These are phyloP conservation scores for Recurvomyces mirabilis DNA, from an alignment of 495 filamentous ascomycete species.

Conservation along the genomic window DNA sequence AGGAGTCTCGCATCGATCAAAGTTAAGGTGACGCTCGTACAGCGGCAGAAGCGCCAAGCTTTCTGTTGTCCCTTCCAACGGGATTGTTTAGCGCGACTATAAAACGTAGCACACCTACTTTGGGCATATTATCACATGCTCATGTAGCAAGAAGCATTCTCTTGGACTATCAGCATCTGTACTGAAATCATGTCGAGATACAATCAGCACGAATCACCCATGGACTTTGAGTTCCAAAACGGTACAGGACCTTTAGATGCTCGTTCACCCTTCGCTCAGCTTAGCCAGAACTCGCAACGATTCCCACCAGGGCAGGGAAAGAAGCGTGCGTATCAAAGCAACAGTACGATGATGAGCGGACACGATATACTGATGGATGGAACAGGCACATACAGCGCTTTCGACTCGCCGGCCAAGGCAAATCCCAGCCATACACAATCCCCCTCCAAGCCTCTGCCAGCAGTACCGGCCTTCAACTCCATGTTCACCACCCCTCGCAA, in stretches of 20 bases:
- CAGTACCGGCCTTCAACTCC: slow-evolving; percentile 45
- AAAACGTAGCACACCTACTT: no score
- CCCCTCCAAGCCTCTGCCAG: slow-evolving; percentile 36
- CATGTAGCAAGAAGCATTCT: neutral
- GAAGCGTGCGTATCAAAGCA: no score
- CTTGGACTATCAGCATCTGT: neutral
- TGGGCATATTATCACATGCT: neutral
- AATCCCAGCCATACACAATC: slow-evolving; percentile 39
- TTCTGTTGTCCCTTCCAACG: neutral
- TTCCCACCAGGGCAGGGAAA: slow-evolving; percentile 14
- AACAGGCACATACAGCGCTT: slow-evolving; percentile 44
- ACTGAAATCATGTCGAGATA: slow-evolving; percentile 15
- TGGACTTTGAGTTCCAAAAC: slow-evolving; percentile 59
- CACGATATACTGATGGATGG: neutral
- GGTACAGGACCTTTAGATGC: slow-evolving; percentile 42
- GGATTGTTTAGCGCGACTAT: neutral
- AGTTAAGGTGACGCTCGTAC: no score
- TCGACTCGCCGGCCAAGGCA: slow-evolving; percentile 9
- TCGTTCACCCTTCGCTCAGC: slow-evolving; percentile 46
- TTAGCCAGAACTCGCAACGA: slow-evolving; percentile 36
- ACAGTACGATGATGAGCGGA: no score
- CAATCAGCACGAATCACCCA: slow-evolving; percentile 33
- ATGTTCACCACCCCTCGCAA: slow-evolving; percentile 76
- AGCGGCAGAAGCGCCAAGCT: neutral
- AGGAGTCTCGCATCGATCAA: no score